Base-by-base conservation (phyloP, 805 yeast genomes). In the Ogataea chonburiensis region DNA sequence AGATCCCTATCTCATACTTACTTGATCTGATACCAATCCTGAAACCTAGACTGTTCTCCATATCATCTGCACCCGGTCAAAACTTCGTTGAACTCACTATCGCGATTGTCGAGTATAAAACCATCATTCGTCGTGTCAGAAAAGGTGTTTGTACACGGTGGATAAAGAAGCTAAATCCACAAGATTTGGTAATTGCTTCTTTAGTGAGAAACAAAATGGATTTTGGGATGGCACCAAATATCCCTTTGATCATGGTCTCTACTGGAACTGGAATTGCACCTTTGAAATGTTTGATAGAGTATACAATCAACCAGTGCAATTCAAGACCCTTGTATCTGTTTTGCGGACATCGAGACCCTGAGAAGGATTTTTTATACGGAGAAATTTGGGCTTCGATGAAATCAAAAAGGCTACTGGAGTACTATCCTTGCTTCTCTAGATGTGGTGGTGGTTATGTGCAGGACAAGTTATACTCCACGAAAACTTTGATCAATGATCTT, bases 201-300 rank as follows among this genome's bases (percentile, higher is more conserved):
- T 44, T 81, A 7, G 71, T 73, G 38, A 56, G 61, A 19, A 74
- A 79, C 43, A 58, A 66, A 10, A 45, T 78, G 28, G 60, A 59
- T 25, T 62, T 72, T 10, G 45, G 42, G 6, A 17, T 7, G 2
- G 17, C 30, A 1, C 16, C 40, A 2, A 39, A 32, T 10, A 24
- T 40, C 3, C 84, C 95, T 0, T 61, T 84, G 17, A 62, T 93
- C 3, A 66, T 91, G 73, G 70, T 91, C 4, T 82, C 91, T 2
- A 95, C 98, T 0, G 99, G 98, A 3, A 94, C 98, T 0, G 99
- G 99, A 2, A 68, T 93, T 8, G 98, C 99, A 0, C 98, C 98
- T 2, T 78, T 91, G 73, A 75, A 86, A 51, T 73, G 86, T 1
- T 52, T 89, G 25, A 70, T 91, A 10, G 75, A 75, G 27, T 51